Evolutionary conservation across 1,139 yeast species (phyloP), one percentile per base, ranked within the genome.

Genomic region (Kurtzmaniella quercitrusa): DNA sequence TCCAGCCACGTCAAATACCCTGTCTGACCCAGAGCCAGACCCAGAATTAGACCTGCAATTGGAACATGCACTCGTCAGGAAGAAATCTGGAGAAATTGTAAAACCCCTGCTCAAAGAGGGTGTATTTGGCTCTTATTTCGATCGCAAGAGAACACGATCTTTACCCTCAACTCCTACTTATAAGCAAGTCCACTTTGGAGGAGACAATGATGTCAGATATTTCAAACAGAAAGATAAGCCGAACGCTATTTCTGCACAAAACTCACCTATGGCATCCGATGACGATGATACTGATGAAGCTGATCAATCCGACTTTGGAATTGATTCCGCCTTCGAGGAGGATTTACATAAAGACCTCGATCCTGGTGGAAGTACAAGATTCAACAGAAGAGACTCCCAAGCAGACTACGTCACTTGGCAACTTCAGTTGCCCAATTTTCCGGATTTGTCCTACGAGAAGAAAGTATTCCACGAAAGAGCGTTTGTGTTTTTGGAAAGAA

Each of bases 141-240:
- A 79, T 38, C 65, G 66, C 38, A 61, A 62, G 18, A 66, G 87
- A 44, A 58, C 75, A 29, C 73, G 74, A 51, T 82, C 90, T 11
- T 73, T 86, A 67, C 96, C 96, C 2, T 68, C 85, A 1, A 83
- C 94, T 3, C 86, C 87, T 1, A 78, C 85, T 16, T 72, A 74
- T 49, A 88, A 88, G 51, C 81, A 75, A 51, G 96, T 88, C 21
- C 93, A 88, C 61, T 88, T 88, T 63, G 94, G 91, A 38, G 68
- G 73, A 19, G 75, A 77, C 38, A 73, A 69, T 41, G 89, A 85
- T 53, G 80, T 87, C 33, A 73, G 86, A 41, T 85, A 85, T 57
- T 88, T 89, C 62, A 73, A 81, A 51, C 77, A 82, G 53, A 70
- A 76, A 40, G 95, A 88, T 57, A 76, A 74, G 43, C 96, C 96